phyloP scores from a whole-genome alignment of 106 monocot species.

The Narthecium ossifragum region DNA sequence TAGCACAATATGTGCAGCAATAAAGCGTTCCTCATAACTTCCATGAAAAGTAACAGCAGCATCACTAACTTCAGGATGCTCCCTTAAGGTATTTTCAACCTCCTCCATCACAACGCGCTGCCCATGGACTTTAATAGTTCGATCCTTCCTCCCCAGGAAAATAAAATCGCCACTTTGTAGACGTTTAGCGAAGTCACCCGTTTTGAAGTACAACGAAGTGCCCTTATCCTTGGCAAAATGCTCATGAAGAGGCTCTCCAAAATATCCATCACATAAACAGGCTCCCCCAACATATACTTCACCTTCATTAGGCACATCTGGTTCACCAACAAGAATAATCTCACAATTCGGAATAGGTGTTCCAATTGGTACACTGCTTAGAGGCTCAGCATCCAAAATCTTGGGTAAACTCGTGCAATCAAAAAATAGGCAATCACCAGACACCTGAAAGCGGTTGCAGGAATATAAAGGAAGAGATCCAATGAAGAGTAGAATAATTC shows the following conservation, averaged over 20 bases:
- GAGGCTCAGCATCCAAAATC: constrained; percentile 32
- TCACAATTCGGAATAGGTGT: constrained; percentile 67
- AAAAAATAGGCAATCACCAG: constrained; percentile 89
- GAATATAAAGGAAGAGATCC: neutral
- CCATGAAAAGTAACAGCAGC: constrained; percentile 55
- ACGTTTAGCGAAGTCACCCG: constrained; percentile 77
- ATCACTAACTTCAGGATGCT: constrained; percentile 63
- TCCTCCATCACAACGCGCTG: constrained; percentile 79
- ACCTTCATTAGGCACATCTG: constrained; percentile 39
- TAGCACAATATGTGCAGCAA: constrained; percentile 57
- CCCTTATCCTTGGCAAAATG: constrained; percentile 9
- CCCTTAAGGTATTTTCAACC: constrained; percentile 56
- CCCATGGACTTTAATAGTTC: constrained; percentile 75
- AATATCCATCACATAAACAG: constrained; percentile 72
- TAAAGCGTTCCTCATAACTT: constrained; percentile 7
- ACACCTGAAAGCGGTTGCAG: constrained; percentile 43
- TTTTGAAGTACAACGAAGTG: constrained; percentile 36
- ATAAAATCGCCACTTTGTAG: constrained; percentile 64
- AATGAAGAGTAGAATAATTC: too few relatives aligned
- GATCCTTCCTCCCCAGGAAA: constrained; percentile 75
- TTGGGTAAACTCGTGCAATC: constrained; percentile 69
- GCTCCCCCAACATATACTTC: constrained; percentile 74
- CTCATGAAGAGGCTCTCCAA: constrained; percentile 29
- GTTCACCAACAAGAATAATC: constrained; percentile 39
- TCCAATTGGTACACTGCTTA: constrained; percentile 86